These are phyloP conservation scores for Nitzschia inconspicua DNA, from an alignment of 108 stramenopile genomes.

Conservation along the genomic window DNA sequence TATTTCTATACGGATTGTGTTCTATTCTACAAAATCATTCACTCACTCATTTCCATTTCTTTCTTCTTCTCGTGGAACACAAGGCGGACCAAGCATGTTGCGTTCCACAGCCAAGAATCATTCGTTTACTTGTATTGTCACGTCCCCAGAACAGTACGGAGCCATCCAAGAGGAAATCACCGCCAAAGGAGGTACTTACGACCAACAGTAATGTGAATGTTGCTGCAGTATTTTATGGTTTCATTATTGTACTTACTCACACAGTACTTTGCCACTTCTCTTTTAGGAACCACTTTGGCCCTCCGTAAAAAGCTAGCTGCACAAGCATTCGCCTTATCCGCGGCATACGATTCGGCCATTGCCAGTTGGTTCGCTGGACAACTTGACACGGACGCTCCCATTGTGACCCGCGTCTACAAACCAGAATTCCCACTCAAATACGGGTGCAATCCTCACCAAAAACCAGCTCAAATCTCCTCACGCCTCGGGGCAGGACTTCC, in stretches of 20 bases:
- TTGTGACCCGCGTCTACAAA: slow-evolving; percentile 85
- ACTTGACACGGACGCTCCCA: slow-evolving; percentile 42
- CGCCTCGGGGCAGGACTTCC: slow-evolving; percentile 79
- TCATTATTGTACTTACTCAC: too few relatives aligned
- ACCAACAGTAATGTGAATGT: too few relatives aligned
- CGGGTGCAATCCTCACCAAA: slow-evolving; percentile 98
- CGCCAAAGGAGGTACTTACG: slow-evolving; percentile 70
- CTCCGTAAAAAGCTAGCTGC: slow-evolving; percentile 87
- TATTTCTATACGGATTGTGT: too few relatives aligned
- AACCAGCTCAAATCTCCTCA: slow-evolving; percentile 83
- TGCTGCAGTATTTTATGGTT: too few relatives aligned
- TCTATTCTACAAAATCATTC: too few relatives aligned
- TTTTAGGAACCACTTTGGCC: slow-evolving; percentile 80
- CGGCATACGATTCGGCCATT: slow-evolving; percentile 93
- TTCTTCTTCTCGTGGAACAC: too few relatives aligned
- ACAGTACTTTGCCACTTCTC: too few relatives aligned
- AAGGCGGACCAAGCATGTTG: slow-evolving; percentile 99
- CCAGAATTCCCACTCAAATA: slow-evolving; percentile 92
- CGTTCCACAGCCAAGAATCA: slow-evolving; percentile 98
- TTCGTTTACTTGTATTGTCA: slow-evolving; percentile 92
- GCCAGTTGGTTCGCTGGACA: slow-evolving; percentile 85
- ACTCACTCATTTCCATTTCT: too few relatives aligned
- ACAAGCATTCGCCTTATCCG: slow-evolving; percentile 89
- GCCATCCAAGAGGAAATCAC: slow-evolving; percentile 73
- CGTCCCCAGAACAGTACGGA: slow-evolving; percentile 86